A percentile compares a stretch with the other conserved stretches of the same genome.
Evolutionary conservation across 192 early-diverging fungal genomes (phyloP).

Genomic region (Entrophospora sp.): DNA sequence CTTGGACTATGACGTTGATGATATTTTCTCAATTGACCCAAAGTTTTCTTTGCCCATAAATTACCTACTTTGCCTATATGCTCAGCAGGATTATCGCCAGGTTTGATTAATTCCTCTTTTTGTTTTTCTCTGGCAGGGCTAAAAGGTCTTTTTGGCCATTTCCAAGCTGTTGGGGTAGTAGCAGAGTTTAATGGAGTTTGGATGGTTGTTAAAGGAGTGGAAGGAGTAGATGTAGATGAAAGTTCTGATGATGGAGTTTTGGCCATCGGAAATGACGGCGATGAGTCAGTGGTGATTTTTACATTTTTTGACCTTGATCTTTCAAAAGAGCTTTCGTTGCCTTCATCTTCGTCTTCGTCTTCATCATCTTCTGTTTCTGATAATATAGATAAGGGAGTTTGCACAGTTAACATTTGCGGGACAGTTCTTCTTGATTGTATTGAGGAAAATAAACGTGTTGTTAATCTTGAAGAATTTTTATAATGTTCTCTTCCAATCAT

Average conservation of each 20-base stretch:
- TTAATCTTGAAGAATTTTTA: too few relatives aligned
- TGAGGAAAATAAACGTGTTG: background rate
- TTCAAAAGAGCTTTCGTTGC: background rate
- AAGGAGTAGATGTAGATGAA: background rate
- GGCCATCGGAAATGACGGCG: background rate
- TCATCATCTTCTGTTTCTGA: slow-evolving; percentile 21
- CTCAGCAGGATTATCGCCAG: slow-evolving; percentile 11
- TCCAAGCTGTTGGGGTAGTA: background rate
- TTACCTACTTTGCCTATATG: slow-evolving; percentile 22
- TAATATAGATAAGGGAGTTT: background rate
- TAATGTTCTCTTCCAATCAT: too few relatives aligned
- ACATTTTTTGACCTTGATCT: background rate
- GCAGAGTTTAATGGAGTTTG: background rate
- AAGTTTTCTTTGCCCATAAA: slow-evolving; percentile 18
- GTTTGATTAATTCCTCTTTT: background rate
- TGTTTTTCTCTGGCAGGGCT: slow-evolving; percentile 15
- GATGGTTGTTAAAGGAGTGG: background rate
- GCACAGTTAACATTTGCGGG: background rate
- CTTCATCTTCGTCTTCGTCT: slow-evolving; percentile 16
- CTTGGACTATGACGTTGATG: slow-evolving; percentile 20
- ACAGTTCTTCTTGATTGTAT: slow-evolving; percentile 8
- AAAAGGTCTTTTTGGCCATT: slow-evolving; percentile 21
- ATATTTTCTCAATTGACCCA: slow-evolving; percentile 20
- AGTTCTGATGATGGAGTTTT: background rate
- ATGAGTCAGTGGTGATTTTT: background rate